Evolutionary conservation across 805 yeast species (phyloP), one percentile per base, ranked within the genome.

Genomic region (Candida incommunis): DNA sequence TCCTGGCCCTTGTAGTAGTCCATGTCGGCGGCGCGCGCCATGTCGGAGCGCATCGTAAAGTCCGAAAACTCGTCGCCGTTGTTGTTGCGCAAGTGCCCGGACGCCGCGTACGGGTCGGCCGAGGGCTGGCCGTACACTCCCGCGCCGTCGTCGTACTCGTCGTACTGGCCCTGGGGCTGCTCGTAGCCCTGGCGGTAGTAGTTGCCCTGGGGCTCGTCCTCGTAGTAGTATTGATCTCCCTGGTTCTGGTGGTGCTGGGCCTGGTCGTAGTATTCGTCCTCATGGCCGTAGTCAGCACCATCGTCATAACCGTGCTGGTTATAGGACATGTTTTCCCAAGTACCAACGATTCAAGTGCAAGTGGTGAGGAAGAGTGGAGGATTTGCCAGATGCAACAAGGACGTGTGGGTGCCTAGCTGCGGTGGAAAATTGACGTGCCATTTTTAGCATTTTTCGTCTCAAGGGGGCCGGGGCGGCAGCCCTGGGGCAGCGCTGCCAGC

Each of bases 91-190:
- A 45, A 48, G 22, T 43, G 23, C 18, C 51, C 52, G 62, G 67
- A 58, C 43, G 62, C 58, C 49, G 70, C 69, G 51, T 71, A 69
- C 40, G 74, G 74, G 47, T 68, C 71, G 41, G 62, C 66, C 41
- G 64, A 62, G 42, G 63, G 64, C 34, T 62, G 59, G 47, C 64
- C 71, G 51, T 70, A 68, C 26, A 61, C 45, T 46, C 54, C 43
- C 13, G 27, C 27, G 27, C 13, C 7, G 51, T 52, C 61, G 34
- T 57, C 58, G 40, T 45, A 46, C 25, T 52, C 56, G 48, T 66
- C 63, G 47, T 64, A 62, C 40, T 63, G 68, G 43, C 57, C 62
- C 41, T 52, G 52, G 46, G 57, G 60, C 45, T 66, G 65, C 29
- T 63, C 67, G 43, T 65, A 60, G 46, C 54, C 54, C 29, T 67